phyloP scores from a whole-genome alignment of 2,329 filamentous ascomycete species.

The Stachybotrys chartarum region DNA sequence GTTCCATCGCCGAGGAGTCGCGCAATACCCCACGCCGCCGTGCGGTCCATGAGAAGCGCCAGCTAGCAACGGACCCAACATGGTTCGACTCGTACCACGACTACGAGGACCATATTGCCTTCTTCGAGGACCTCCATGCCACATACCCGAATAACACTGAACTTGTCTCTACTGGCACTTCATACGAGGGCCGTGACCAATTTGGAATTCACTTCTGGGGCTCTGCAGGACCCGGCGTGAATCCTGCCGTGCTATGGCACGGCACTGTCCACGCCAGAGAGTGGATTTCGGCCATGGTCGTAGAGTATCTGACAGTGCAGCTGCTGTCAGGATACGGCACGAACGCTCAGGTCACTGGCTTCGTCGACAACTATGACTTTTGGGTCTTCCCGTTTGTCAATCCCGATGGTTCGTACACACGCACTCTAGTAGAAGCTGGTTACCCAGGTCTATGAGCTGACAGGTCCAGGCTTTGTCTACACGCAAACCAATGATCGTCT shows the following conservation, averaged over 20 bases:
- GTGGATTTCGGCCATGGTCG: slow-evolving; percentile 32
- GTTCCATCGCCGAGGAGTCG: slow-evolving; percentile 26
- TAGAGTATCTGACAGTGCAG: slow-evolving; percentile 43
- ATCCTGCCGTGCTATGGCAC: slow-evolving; percentile 49
- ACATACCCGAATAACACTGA: slow-evolving; percentile 34
- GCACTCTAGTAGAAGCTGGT: background rate
- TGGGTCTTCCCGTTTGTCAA: slow-evolving; percentile 1
- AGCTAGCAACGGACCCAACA: background rate
- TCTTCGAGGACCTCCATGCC: slow-evolving; percentile 33
- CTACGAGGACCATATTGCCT: slow-evolving; percentile 41
- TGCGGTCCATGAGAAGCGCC: slow-evolving; percentile 7
- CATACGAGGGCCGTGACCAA: slow-evolving; percentile 43
- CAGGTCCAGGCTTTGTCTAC: slow-evolving; percentile 30
- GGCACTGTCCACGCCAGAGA: slow-evolving; percentile 53
- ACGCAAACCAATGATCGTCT: slow-evolving; percentile 34
- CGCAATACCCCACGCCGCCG: slow-evolving; percentile 13
- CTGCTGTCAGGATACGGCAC: slow-evolving; percentile 38
- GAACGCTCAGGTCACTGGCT: slow-evolving; percentile 27
- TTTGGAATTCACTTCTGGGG: slow-evolving; percentile 54
- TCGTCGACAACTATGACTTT: slow-evolving; percentile 12
- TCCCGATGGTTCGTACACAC: background rate
- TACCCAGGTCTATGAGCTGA: background rate
- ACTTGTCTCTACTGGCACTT: slow-evolving; percentile 38
- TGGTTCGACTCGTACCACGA: slow-evolving; percentile 47
- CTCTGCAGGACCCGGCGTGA: slow-evolving; percentile 30